Base-by-base conservation (phyloP, 768 basidiomycete species). In the Vararia minispora region DNA sequence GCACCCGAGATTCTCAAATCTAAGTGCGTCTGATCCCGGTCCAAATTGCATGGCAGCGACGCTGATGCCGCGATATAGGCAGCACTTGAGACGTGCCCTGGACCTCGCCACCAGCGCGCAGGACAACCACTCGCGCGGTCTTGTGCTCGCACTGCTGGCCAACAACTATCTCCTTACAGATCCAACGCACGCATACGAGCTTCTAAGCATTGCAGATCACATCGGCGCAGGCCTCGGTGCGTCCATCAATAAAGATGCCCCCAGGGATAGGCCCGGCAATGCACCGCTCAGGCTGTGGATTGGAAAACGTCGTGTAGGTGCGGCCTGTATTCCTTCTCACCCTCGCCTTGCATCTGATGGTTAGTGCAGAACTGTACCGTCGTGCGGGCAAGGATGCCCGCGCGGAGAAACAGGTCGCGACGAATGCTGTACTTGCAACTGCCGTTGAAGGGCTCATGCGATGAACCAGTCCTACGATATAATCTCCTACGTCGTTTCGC, bases 141-240 rank as follows among this genome's bases (percentile, higher is more conserved):
- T 84, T 1, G 63, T 85, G 3, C 62, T 87, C 13, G 72, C 79
- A 2, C 64, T 86, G 13, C 69, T 78, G 9, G 68, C 82, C 1
- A 68, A 77, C 20, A 79, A 85, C 44, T 87, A 84, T 43, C 49
- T 80, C 20, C 72, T 83, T 40, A 85, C 84, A 0, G 71, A 80
- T 0, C 65, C 65, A 3, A 72, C 75, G n/a, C 76, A 85, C 43
- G 82, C 84, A 5, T 62, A 66, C 51, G 61, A 66, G 37, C 79
- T 84, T 63, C 57, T 88, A 1, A 63, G 62, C 11, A 76, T 79
- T 3, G 78, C 75, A 32, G 79, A 79, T 49, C 76, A 77, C 49
- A 64, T 87, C 2, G 79, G 76, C 0, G 75, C 74, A 8, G 82
- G 83, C 4, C 64, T 87, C 36, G 80, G 82, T 17, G 73, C 72